phyloP scores from a whole-genome alignment of 2,329 filamentous ascomycete genomes.

The Aspergillus persii region DNA sequence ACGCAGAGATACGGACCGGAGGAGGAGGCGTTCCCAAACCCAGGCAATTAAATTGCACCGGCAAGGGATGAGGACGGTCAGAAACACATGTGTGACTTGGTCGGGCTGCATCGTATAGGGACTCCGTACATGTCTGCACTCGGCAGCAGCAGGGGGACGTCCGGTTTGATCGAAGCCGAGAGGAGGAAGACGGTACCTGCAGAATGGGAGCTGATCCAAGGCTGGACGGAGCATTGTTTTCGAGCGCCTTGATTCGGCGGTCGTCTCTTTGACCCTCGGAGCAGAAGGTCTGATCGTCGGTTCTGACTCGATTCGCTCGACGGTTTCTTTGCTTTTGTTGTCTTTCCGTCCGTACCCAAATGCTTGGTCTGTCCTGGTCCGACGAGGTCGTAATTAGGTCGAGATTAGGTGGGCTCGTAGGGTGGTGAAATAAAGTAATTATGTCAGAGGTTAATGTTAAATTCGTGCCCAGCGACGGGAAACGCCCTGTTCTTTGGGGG shows the following conservation, averaged over 20 bases:
- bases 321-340: not conserved
- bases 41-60: not conserved
- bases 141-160: constrained; percentile 6
- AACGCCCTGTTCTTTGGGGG: not conserved
- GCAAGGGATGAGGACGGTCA: not conserved
- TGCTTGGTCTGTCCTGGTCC: not conserved
- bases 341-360: too few relatives aligned
- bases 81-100: constrained; percentile 10
- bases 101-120: not conserved
- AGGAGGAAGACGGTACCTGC: constrained; percentile 8
- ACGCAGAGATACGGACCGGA: not conserved
- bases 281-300: not conserved
- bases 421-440: not conserved
- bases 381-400: not conserved
- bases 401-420: not conserved
- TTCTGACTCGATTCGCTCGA: not conserved
- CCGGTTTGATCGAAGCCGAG: constrained; percentile 1
- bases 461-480: not conserved
- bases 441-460: not conserved
- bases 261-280: not conserved
- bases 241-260: not conserved
- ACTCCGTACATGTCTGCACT: not conserved
- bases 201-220: constrained; percentile 1
- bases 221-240: not conserved
- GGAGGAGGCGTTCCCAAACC: not conserved